Evolutionary conservation across 106 monocot genomes (phyloP).

Genomic region (Vanilla planifolia): DNA sequence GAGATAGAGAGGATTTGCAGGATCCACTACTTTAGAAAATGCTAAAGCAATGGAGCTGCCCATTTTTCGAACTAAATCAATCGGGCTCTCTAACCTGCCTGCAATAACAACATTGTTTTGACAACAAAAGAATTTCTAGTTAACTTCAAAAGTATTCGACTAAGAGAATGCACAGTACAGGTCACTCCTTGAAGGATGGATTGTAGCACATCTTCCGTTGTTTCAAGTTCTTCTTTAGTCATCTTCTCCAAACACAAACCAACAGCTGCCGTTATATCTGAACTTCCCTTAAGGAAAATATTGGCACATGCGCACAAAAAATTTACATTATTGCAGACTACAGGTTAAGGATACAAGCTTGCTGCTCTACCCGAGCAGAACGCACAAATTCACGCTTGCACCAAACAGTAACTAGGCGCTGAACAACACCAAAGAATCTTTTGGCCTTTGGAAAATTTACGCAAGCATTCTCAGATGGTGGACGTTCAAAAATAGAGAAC

Average conservation of each 20-base stretch:
- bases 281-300: constrained; percentile 25
- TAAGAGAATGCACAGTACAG: constrained; percentile 44
- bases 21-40: constrained; percentile 92
- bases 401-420: constrained; percentile 53
- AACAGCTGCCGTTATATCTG: constrained; percentile 89
- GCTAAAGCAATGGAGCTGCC: constrained; percentile 80
- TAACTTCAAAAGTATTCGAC: background rate
- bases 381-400: constrained; percentile 85
- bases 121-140: constrained; percentile 1
- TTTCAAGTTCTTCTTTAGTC: constrained; percentile 80
- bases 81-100: constrained; percentile 98
- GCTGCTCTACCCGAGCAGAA: constrained; percentile 75
- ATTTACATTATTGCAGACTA: too few species aligned
- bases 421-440: constrained; percentile 38
- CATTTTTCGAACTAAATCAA: constrained; percentile 81
- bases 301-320: constrained; percentile 1
- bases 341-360: constrained; percentile 97
- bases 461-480: constrained; percentile 27
- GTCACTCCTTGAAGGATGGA: constrained; percentile 97
- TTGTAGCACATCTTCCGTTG: constrained; percentile 56
- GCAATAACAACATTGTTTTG: constrained; percentile 13
- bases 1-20: constrained; percentile 87
- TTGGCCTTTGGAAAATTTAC: constrained; percentile 31
- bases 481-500: constrained; percentile 63
- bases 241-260: constrained; percentile 78